Base-by-base conservation (phyloP, 495 filamentous ascomycete genomes). In the Chaetomium tenue region DNA sequence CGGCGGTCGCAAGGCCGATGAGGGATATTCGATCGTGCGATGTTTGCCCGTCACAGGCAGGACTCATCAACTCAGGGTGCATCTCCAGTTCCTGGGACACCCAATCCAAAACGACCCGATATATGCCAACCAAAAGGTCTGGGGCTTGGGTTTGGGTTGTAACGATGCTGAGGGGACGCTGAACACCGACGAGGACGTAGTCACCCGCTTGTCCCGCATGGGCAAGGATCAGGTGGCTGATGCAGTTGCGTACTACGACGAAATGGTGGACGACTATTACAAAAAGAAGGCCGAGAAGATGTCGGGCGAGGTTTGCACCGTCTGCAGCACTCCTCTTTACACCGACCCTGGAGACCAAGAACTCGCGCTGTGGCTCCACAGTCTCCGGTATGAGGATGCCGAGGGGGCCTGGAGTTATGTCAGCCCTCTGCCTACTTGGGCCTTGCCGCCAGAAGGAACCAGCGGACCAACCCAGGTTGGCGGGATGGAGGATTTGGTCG, bases 31-130 rank as follows among this genome's bases (percentile, higher is more conserved):
- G 30, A 93, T 98, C 66, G 92, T 98, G 28, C 89, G 93, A 68
- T 98, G 95, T 72, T 83, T 93, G 56, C 94, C 94, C 0, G 83
- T 97, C 23, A 98, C 94, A 0, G 94, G 94, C 0, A 86, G 94
- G 54, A 98, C 94, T 8, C 94, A 98, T 71, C 94, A 98, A 72
- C 85, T 98, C 22, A 86, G 94, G 26, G 95, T 98, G 13, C 94
- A 98, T 70, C 83, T 98, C 2, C 94, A 98, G 71, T 96, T 89
- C 72, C 78, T 98, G 13, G 94, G 94, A 11, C 89, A 98, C 70
- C 95, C 94, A 3, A 97, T 98, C 69, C 85, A 89, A 56, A 98
- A 98, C 73, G 94, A 98, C 72, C 94, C 94, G 4, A 98, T 98
- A 65, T 98, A 98, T 74, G 91, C 89, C 68, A 98, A 98, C 70